Base-by-base conservation (phyloP, 176 grass and related monocot species). In the Cymbopogon citratus region DNA sequence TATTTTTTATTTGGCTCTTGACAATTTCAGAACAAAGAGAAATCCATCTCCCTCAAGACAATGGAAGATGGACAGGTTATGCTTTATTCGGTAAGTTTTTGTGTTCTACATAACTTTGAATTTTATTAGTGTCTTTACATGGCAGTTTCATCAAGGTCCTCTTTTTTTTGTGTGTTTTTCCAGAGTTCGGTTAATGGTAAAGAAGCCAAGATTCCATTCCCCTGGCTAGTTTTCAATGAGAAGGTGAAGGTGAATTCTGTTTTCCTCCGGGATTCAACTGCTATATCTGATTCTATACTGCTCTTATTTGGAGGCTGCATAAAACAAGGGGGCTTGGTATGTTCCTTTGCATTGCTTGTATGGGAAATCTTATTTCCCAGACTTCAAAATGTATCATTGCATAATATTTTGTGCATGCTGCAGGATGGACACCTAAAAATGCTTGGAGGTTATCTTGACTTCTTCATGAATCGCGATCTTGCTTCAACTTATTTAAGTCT, bases 231-330 rank as follows among this genome's bases (percentile, higher is more conserved):
- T 61, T 99, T 99, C 78, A 99, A 99, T 63, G 96, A 99, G 77
- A 99, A 99, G 70, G 90, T 99, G 76, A 99, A 99, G 80, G 96
- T 99, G 29, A 99, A 99, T 78, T 90, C 96, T 8, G 96, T 99
- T 77, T 95, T 99, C 77, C 80, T 99, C 66, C 92, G 96, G 61
- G 96, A 99, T 79, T 95, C 96, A 52, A 99, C 96, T 27, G 96
- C 90, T 52, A 77, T 99, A 82, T 89, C 92, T 69, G 96, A 99
- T 86, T 99, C 96, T 80, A 76, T 85, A 81, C 74, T 99, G 64
- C 68, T 99, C 27, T 91, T 99, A 16, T 99, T 99, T 51, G 96
- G 96, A 34, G 92, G 96, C 71, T 85, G 85, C 51, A 88, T 99
- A 49, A 78, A 73, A 71, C 92, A 76, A 81, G 92, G 96, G 13